Conservation (phyloP, 2,329 filamentous ascomycete genomes). For the Neopestalotiopsis sp. region DNA sequence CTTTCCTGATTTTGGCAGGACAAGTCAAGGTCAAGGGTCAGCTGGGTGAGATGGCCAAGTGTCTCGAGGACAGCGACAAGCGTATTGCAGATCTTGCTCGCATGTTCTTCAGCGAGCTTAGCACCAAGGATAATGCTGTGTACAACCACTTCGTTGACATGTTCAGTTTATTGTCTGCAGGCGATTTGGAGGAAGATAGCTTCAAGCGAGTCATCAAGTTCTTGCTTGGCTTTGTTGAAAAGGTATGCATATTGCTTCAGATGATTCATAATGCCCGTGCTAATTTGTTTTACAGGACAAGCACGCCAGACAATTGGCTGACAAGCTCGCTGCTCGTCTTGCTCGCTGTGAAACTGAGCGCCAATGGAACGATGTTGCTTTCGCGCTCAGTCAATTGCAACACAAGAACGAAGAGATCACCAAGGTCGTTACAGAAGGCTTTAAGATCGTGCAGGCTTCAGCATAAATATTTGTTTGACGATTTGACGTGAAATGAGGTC, state of each 20-base stretch:
- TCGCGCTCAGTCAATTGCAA: slow-evolving; percentile 84
- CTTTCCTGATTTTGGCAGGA: slow-evolving; percentile 93
- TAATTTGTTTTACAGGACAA: slow-evolving; percentile 72
- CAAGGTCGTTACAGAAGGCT: slow-evolving; percentile 77
- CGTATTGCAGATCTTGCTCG: slow-evolving; percentile 89
- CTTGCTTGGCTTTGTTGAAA: slow-evolving; percentile 93
- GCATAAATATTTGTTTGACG: slow-evolving; percentile 47
- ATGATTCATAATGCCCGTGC: slow-evolving; percentile 4
- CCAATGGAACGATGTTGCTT: slow-evolving; percentile 98
- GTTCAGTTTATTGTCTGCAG: slow-evolving; percentile 90
- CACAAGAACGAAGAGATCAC: slow-evolving; percentile 93
- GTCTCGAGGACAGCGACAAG: slow-evolving; percentile 94
- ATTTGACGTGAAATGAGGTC: slow-evolving; percentile 5
- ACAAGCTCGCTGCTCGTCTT: slow-evolving; percentile 88
- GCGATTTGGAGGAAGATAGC: slow-evolving; percentile 83
- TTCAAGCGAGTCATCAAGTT: slow-evolving; percentile 90
- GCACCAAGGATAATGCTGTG: slow-evolving; percentile 97
- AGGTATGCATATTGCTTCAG: slow-evolving; percentile 64
- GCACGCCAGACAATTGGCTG: slow-evolving; percentile 90
- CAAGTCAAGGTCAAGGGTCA: slow-evolving; percentile 99
- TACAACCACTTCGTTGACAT: slow-evolving; percentile 99
- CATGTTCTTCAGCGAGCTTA: slow-evolving; percentile 98
- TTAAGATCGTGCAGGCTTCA: slow-evolving; percentile 70
- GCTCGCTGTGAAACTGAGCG: slow-evolving; percentile 87
- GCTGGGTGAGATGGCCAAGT: slow-evolving; percentile 98